phyloP scores from a whole-genome alignment of 768 basidiomycete genomes.

The Cantharellus anzutake region DNA sequence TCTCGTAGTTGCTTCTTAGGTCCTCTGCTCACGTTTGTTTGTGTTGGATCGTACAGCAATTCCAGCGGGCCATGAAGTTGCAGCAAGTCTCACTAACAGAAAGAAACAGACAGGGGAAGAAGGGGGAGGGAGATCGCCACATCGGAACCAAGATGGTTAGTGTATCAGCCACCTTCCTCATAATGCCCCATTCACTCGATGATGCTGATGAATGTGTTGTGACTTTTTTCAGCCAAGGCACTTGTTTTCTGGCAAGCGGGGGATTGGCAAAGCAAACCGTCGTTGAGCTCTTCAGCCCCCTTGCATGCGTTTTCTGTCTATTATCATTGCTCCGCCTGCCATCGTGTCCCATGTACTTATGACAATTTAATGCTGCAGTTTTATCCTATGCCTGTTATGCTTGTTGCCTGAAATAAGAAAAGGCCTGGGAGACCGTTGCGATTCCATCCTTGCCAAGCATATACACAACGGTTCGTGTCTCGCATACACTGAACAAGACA shows the following conservation, averaged over 20 bases:
- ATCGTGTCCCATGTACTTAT: no score
- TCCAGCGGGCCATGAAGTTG: slow-evolving; percentile 55
- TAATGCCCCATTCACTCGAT: slow-evolving; percentile 2
- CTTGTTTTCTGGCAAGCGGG: slow-evolving; percentile 70
- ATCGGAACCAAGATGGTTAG: slow-evolving; percentile 70
- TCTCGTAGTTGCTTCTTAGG: neutral
- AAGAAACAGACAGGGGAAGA: slow-evolving; percentile 76
- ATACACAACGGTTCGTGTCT: no score
- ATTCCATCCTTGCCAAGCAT: no score
- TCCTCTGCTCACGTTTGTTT: slow-evolving; percentile 5
- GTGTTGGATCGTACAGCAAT: slow-evolving; percentile 35
- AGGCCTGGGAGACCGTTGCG: no score
- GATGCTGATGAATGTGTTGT: neutral
- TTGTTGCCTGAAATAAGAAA: no score
- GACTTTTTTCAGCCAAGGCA: slow-evolving; percentile 49
- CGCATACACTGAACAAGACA: no score
- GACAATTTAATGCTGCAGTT: no score
- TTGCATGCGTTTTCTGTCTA: no score
- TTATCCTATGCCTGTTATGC: no score
- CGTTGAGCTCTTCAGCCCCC: slow-evolving; percentile 5
- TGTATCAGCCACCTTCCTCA: slow-evolving; percentile 7
- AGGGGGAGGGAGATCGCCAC: slow-evolving; percentile 73
- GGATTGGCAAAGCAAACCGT: slow-evolving; percentile 64
- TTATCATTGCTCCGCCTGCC: no score
- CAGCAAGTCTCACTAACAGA: slow-evolving; percentile 74